Evolutionary conservation across 2,329 filamentous ascomycete species (phyloP), one percentile per base, ranked within the genome.

Genomic region (Diaporthe longicolla): DNA sequence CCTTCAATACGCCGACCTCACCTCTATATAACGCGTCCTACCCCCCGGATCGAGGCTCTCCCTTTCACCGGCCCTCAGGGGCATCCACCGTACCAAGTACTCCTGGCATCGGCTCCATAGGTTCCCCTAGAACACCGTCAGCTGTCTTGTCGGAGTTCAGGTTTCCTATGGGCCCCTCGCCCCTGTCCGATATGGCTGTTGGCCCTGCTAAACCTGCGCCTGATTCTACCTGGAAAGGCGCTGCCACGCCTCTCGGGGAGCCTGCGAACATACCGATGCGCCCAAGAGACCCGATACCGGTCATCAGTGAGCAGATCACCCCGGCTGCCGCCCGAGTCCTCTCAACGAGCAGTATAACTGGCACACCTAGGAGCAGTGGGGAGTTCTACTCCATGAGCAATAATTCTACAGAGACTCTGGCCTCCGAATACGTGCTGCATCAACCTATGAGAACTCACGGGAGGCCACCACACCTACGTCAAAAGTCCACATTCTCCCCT

Each of bases 371-470:
- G 78, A 98, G 94, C 77, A 99, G 97, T 81, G 94, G 93, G 71
- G 97, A 99, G 80, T 97, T 98, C 79, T 98, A 98, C 82, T 95
- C 95, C 0, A 85, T 96, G 81, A 98, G 96, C 85, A 98, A 98
- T 81, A 93, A 98, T 80, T 98, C 97, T 9, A 94, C 93, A 21
- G 97, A 99, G 82, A 99, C 97, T 4, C 82, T 98, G 63, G 93
- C 93, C 15, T 99, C 97, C 0, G 97, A 98, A 82, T 97, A 97
- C 80, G 89, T 93, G 19, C 86, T 91, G 24, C 90, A 92, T 66
- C 81, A 81, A 52, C 79, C 79, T 4, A 75, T 80, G 59, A 78
- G 84, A 69, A 78, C 81, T 1, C 80, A 82, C 17, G 81, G 77
- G 57, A 81, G 84, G 35, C 85, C 88, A 37, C 80, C 83, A 3